Evolutionary conservation across 352 stramenopile species (phyloP).

Genomic region (Globisporangium megalacanthum): DNA sequence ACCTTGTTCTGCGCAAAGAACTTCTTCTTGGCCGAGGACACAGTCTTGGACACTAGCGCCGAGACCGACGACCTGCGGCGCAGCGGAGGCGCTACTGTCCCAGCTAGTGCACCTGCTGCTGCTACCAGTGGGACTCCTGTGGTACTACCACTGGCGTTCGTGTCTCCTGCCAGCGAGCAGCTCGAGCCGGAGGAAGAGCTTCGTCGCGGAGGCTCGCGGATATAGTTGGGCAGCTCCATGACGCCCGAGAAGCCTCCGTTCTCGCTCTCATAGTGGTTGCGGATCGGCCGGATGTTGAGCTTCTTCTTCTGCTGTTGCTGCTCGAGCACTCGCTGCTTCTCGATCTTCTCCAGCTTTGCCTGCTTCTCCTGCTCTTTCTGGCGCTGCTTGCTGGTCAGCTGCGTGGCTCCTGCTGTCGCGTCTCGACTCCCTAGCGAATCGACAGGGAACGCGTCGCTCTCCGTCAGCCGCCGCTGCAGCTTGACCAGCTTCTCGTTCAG

Average conservation of each 20-base stretch:
- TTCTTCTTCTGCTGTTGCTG: constrained; percentile 6
- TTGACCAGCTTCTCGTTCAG: constrained; percentile 29
- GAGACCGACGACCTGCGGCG: constrained; percentile 23
- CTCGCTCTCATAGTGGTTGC: constrained; percentile 17
- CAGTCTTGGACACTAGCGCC: constrained; percentile 46
- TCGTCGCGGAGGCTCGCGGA: constrained; percentile 17
- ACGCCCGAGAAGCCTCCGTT: constrained; percentile 46
- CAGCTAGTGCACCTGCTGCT: neutral
- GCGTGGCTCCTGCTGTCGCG: constrained; percentile 5
- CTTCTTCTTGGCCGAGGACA: constrained; percentile 55
- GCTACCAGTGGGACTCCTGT: too few species aligned
- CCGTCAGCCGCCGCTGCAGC: constrained; percentile 21
- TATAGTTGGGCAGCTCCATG: constrained; percentile 50
- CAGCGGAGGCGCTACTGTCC: neutral
- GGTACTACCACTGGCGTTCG: neutral
- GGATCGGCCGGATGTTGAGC: constrained; percentile 27
- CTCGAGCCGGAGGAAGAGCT: constrained; percentile 9
- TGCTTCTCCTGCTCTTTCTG: constrained; percentile 24
- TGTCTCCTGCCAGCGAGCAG: neutral
- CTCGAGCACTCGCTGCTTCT: neutral
- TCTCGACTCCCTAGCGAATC: constrained; percentile 24
- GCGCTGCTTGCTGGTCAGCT: constrained; percentile 18
- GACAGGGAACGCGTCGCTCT: constrained; percentile 29
- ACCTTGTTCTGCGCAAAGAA: constrained; percentile 20
- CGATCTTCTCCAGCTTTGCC: constrained; percentile 2